Base-by-base conservation (phyloP, 2,329 filamentous ascomycete species). In the Xylariaceae sp. region DNA sequence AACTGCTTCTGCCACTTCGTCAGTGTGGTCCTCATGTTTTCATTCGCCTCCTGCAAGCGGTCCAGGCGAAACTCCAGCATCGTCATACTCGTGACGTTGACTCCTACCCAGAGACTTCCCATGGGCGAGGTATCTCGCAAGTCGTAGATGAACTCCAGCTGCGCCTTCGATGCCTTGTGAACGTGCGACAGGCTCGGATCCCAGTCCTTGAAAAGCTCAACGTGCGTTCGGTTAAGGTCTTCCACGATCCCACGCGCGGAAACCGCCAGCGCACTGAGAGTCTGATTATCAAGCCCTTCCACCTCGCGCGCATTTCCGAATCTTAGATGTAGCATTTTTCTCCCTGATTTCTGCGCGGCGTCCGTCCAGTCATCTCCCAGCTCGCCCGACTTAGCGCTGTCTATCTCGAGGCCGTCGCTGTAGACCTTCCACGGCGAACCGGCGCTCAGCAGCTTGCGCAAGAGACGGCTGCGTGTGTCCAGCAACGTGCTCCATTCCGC, bases 181-280 rank as follows among this genome's bases (percentile, higher is more conserved):
- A 47, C 4, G 47, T 49, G 49, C 1, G 2, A 7, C 1, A 29
- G 16, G 1, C 26, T 30, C 15, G 21, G n/a, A 22, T 47, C 42
- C 26, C 39, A 34, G 30, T 26, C 9, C 18, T 34, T 13, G 47
- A 53, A 54, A 5, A 61, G 52, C 30, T 22, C 18, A 9, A 15
- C 9, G 30, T 59, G 51, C 30, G 42, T 46, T 10, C 16, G 32
- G 12, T 19, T 10, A 4, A 59, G 48, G 15, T 59, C 47, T 1
- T 41, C 22, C 1, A 26, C 41, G 4, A 55, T 32, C 9, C 42
- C 43, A 4, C 45, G 47, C 37, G 47, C 47, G 2, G 48, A 32
- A 16, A 7, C 6, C 21, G 30, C 30, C 18, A 57, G 40, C 18
- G 49, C 36, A 21, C 8, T 39, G 21, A 29, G 10, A 15, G 15